phyloP scores from a whole-genome alignment of 768 basidiomycete species.

The Russula vinacea region DNA sequence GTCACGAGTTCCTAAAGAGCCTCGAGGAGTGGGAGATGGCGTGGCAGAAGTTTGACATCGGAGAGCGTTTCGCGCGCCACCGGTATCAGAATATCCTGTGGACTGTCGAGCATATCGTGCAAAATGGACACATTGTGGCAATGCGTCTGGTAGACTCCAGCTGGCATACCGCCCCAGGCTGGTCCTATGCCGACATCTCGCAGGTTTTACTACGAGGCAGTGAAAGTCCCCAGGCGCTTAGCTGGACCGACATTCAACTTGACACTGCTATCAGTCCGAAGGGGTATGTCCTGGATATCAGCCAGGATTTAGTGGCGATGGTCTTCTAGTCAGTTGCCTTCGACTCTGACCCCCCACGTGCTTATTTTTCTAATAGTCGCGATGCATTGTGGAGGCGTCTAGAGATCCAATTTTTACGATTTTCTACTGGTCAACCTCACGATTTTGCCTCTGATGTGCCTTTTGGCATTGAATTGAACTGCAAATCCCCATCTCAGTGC shows the following conservation, averaged over 20 bases:
- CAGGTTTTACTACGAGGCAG: not conserved
- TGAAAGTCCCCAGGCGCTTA: not conserved
- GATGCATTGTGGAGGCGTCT: slow-evolving; percentile 16
- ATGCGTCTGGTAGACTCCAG: slow-evolving; percentile 23
- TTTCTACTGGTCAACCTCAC: slow-evolving; percentile 17
- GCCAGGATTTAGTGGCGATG: slow-evolving; percentile 21
- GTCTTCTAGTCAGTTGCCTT: slow-evolving; percentile 16
- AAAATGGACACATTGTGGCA: slow-evolving; percentile 19
- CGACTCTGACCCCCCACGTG: not conserved
- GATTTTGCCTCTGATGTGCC: not conserved
- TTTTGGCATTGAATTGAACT: slow-evolving; percentile 14
- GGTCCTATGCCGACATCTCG: slow-evolving; percentile 25
- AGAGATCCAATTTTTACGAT: slow-evolving; percentile 12
- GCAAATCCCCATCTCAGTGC: slow-evolving; percentile 18
- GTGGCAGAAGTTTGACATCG: slow-evolving; percentile 22
- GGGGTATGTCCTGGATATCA: slow-evolving; percentile 24
- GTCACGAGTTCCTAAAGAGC: slow-evolving; percentile 15
- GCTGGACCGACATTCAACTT: slow-evolving; percentile 22
- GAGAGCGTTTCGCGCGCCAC: slow-evolving; percentile 23
- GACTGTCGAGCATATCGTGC: slow-evolving; percentile 25
- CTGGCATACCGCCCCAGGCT: slow-evolving; percentile 23
- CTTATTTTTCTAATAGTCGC: slow-evolving; percentile 3
- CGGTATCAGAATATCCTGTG: slow-evolving; percentile 23
- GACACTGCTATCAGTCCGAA: slow-evolving; percentile 18
- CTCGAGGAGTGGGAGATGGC: slow-evolving; percentile 23